Percentiles rank a stretch among this genome's conserved stretches.
These are phyloP conservation scores for Metschnikowia lunata DNA, from an alignment of 805 yeast species.

Conservation along the genomic window DNA sequence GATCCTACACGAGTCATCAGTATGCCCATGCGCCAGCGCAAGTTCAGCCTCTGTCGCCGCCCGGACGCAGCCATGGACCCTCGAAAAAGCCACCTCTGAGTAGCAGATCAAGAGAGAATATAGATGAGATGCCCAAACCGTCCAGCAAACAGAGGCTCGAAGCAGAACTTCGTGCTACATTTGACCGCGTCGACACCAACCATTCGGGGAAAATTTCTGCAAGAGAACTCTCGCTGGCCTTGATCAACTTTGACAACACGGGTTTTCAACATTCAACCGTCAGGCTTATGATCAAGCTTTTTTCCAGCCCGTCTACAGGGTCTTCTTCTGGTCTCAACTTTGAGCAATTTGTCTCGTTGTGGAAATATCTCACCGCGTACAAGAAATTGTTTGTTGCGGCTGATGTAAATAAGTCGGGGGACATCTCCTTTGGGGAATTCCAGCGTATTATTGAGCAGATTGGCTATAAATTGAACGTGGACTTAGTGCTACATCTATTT, in stretches of 20 bases:
- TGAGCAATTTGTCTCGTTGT: slow-evolving; percentile 61
- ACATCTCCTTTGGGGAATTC: slow-evolving; percentile 63
- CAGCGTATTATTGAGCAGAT: slow-evolving; percentile 57
- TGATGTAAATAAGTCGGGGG: slow-evolving; percentile 55
- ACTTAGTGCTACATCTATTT: slow-evolving; percentile 54
- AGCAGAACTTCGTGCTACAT: slow-evolving; percentile 44
- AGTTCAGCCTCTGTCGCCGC: slow-evolving; percentile 2
- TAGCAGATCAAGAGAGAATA: slow-evolving; percentile 21
- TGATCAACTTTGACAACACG: slow-evolving; percentile 61
- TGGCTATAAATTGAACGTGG: slow-evolving; percentile 58
- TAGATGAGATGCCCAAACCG: slow-evolving; percentile 13
- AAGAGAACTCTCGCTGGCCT: slow-evolving; percentile 52
- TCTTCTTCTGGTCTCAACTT: slow-evolving; percentile 35
- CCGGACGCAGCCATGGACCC: slow-evolving; percentile 3
- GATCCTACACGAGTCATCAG: slow-evolving; percentile 2
- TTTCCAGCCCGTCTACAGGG: slow-evolving; percentile 35
- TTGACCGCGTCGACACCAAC: slow-evolving; percentile 52
- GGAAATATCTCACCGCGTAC: slow-evolving; percentile 68
- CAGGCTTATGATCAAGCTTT: slow-evolving; percentile 56
- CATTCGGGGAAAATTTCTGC: slow-evolving; percentile 52
- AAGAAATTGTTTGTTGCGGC: slow-evolving; percentile 58
- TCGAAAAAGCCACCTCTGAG: slow-evolving; percentile 15
- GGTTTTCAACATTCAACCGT: slow-evolving; percentile 59
- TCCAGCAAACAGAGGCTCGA: slow-evolving; percentile 42
- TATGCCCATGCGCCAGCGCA: background rate